Evolutionary conservation across 2,329 filamentous ascomycete genomes (phyloP).

Genomic region (Pseudocercospora vitis): DNA sequence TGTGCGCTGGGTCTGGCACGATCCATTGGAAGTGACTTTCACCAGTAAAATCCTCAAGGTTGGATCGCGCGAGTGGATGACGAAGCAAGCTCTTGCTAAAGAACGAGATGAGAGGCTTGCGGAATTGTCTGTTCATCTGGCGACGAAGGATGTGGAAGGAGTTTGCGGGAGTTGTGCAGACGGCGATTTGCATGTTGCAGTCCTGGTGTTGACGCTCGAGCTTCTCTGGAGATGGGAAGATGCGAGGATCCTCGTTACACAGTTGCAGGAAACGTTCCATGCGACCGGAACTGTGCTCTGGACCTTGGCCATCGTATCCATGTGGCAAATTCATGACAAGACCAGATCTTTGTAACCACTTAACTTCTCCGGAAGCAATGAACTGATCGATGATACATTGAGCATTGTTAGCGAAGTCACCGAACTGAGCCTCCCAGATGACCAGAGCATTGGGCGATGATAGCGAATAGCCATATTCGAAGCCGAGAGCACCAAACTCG

Average conservation of each 20-base stretch:
- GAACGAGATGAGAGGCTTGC: slow-evolving; percentile 96
- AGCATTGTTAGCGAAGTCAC: slow-evolving; percentile 99
- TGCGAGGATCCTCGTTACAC: slow-evolving; percentile 92
- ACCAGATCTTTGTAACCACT: slow-evolving; percentile 98
- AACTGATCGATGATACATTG: slow-evolving; percentile 99
- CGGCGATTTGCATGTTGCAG: slow-evolving; percentile 98
- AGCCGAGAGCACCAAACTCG: slow-evolving; percentile 76
- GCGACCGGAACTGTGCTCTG: slow-evolving; percentile 95
- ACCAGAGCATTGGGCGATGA: slow-evolving; percentile 95
- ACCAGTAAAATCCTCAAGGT: slow-evolving; percentile 85
- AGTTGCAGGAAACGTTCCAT: slow-evolving; percentile 97
- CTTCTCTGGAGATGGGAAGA: slow-evolving; percentile 86
- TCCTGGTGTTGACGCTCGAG: slow-evolving; percentile 97
- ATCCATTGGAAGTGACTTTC: slow-evolving; percentile 97
- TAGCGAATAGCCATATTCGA: slow-evolving; percentile 97
- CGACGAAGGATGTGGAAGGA: slow-evolving; percentile 93
- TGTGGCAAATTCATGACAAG: slow-evolving; percentile 95
- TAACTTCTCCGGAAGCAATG: slow-evolving; percentile 93
- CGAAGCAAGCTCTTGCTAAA: slow-evolving; percentile 97
- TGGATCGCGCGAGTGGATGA: slow-evolving; percentile 86
- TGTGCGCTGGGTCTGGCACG: slow-evolving; percentile 84
- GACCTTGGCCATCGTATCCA: slow-evolving; percentile 96
- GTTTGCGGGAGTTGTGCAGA: slow-evolving; percentile 95
- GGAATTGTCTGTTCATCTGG: slow-evolving; percentile 99
- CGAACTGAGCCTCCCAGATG: slow-evolving; percentile 99